Evolutionary conservation across 1,284 basidiomycete genomes (phyloP), one percentile per base, ranked within the genome.

Genomic region (Anthracocystis panici-leucophaei): DNA sequence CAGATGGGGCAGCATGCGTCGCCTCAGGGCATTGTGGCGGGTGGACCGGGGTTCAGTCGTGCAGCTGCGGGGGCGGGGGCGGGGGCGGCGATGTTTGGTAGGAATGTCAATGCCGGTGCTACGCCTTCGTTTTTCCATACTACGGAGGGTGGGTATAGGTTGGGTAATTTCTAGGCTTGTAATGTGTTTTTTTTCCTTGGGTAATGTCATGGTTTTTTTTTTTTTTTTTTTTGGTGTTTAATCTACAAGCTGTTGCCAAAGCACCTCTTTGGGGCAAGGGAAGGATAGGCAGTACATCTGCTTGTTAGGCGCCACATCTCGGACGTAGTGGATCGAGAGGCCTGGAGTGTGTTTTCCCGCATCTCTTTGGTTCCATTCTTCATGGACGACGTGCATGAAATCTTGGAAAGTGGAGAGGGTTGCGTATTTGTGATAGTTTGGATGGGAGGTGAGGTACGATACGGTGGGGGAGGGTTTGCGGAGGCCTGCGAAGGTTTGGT

Each of bases 201-300:
- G 6, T 48, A 49, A 49, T 49, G 48, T 49, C 27, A n/a, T 45
- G 31, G 31, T 42, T 35, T 45, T 35, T 35, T 45, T 2, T 27
- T 33, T 21, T 25, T n/a, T n/a, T n/a, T n/a, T n/a, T n/a, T n/a
- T n/a, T n/a, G n/a, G n/a, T 49, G 48, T 49, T 18, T 12, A 12
- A 16, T 38, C 14, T 33, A 20, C 29, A 50, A 23, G 9, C 33
- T 35, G 3, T 45, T 48, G 45, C 66, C 65, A 80, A 8, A 81
- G 67, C 10, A 83, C 78, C 65, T 87, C 78, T 14, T 71, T 57
- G 20, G 95, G 93, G 23, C 98, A 89, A 51, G 91, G 88, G 88
- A 99, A 99, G 81, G 91, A 92, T 58, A 99, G 89, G 86, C 97
- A 97, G 86, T 97, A 99, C 97, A 99, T 99, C 81, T 96, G 92